Conservation (phyloP, 371 early-diverging fungal species). For the Mycotypha africana region DNA sequence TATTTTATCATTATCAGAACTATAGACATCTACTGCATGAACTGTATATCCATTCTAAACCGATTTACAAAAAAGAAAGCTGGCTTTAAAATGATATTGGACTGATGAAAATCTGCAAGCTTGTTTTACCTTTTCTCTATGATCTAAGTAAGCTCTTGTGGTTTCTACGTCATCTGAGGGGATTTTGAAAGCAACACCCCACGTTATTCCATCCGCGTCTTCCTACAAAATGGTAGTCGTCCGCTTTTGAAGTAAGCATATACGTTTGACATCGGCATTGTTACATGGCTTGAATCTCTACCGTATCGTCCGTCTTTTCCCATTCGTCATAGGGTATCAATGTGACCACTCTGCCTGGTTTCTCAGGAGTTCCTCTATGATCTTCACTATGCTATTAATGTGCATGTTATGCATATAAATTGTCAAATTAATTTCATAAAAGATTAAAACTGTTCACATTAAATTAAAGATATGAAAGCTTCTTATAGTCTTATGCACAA, state of each 20-base stretch:
- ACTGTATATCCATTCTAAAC: constrained; percentile 67
- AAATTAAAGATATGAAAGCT: no score
- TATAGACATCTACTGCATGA: constrained; percentile 66
- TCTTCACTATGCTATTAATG: constrained; percentile 81
- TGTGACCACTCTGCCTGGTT: constrained; percentile 90
- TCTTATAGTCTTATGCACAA: neutral
- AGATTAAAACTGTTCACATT: no score
- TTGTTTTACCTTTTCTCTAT: constrained; percentile 88
- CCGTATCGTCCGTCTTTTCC: constrained; percentile 37
- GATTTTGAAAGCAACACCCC: constrained; percentile 88
- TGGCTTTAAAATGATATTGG: no score
- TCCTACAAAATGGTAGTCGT: no score
- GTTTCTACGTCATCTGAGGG: constrained; percentile 52
- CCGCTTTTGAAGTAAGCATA: no score
- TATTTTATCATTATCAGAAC: constrained; percentile 28
- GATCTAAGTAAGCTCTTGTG: constrained; percentile 74
- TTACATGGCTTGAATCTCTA: no score
- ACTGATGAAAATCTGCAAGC: no score
- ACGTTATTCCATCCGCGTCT: constrained; percentile 60
- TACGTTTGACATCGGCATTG: no score
- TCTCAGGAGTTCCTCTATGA: constrained; percentile 83
- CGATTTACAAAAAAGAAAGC: neutral
- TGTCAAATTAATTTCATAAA: no score
- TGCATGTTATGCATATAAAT: no score
- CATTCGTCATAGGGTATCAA: constrained; percentile 70